Conservation (phyloP, 2,329 filamentous ascomycete species). For the Hymenoscyphus scutula region DNA sequence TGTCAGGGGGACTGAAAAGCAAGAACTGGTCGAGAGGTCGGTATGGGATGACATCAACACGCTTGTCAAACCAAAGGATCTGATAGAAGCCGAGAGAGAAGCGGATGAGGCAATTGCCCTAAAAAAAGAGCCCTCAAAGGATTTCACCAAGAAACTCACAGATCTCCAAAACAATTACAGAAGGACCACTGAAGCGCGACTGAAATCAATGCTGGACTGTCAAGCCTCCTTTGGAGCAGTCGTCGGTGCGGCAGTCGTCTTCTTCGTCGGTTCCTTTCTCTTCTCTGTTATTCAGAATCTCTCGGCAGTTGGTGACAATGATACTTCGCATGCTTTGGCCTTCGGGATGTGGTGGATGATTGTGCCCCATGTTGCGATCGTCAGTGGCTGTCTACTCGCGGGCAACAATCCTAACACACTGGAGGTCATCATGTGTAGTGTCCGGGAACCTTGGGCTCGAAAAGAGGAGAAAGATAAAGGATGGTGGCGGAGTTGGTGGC, state of each 20-base stretch:
- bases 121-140: neutral
- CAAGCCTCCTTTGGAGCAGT: conserved; percentile 19
- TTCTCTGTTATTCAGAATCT: conserved; percentile 17
- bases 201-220: conserved; percentile 14
- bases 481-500: conserved; percentile 9
- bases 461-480: conserved; percentile 7
- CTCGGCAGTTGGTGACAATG: conserved; percentile 17
- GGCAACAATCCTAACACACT: conserved; percentile 21
- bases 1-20: neutral
- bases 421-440: conserved; percentile 14
- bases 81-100: neutral
- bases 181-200: conserved; percentile 2
- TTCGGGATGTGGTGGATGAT: conserved; percentile 23
- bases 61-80: neutral
- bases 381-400: conserved; percentile 16
- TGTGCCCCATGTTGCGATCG: conserved; percentile 21
- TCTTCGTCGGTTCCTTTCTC: conserved; percentile 26
- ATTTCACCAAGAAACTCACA: neutral
- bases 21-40: neutral
- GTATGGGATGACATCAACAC: conserved; percentile 6
- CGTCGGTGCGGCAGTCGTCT: conserved; percentile 26
- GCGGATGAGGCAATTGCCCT: neutral
- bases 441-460: conserved; percentile 4
- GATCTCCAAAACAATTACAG: neutral
- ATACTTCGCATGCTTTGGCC: conserved; percentile 19